A percentile compares a stretch with the other conserved stretches of the same genome.
Evolutionary conservation across 1,284 basidiomycete species (phyloP).

Genomic region (Xanthoconium separans): DNA sequence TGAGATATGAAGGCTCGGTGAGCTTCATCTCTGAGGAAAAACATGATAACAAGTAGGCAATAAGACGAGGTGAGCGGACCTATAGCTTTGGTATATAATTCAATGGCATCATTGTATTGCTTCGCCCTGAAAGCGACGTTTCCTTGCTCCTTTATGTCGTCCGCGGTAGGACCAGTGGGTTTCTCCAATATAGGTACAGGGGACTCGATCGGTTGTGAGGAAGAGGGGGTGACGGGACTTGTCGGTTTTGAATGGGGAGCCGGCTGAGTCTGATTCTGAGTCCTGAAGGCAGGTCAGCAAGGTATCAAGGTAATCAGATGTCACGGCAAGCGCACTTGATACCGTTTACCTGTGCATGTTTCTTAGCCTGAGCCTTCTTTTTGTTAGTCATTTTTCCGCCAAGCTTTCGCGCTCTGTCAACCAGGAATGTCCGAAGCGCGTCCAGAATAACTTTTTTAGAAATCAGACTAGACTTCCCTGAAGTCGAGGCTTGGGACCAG

Average conservation of each 20-base stretch:
- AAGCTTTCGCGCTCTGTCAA: background rate
- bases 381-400: slow-evolving; percentile 37
- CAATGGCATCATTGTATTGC: slow-evolving; percentile 68
- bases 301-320: background rate
- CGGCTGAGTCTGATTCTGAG: slow-evolving; percentile 11
- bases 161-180: slow-evolving; percentile 40
- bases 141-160: slow-evolving; percentile 69
- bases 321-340: slow-evolving; percentile 22
- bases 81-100: slow-evolving; percentile 79
- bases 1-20: slow-evolving; percentile 72
- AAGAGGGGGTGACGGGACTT: slow-evolving; percentile 20
- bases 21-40: slow-evolving; percentile 55
- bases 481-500: background rate
- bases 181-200: slow-evolving; percentile 14
- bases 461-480: background rate
- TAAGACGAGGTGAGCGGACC: slow-evolving; percentile 34
- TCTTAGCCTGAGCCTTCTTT: slow-evolving; percentile 36
- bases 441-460: slow-evolving; percentile 9
- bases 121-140: slow-evolving; percentile 73
- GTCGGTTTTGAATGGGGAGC: slow-evolving; percentile 13
- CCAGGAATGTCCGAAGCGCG: slow-evolving; percentile 8
- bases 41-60: slow-evolving; percentile 9
- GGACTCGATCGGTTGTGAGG: slow-evolving; percentile 22
- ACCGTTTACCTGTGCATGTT: slow-evolving; percentile 28
- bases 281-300: slow-evolving; percentile 17